A percentile compares a stretch with the other conserved stretches of the same genome.
These are phyloP conservation scores for Hypoxylon sp. DNA, from an alignment of 2,329 filamentous ascomycete species.

Conservation along the genomic window DNA sequence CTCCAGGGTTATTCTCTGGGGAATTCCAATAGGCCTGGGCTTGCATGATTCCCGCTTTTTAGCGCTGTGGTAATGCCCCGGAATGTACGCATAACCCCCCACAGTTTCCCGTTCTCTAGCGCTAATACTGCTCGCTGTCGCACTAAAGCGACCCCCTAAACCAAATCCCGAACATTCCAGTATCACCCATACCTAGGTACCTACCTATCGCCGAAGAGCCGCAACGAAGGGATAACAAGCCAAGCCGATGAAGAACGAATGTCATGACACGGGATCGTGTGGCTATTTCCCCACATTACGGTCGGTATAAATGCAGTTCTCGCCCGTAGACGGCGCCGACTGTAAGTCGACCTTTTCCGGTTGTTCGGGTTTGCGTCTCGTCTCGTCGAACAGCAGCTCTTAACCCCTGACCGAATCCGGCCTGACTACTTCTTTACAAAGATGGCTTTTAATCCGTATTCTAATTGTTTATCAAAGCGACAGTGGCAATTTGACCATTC, in stretches of 20 bases:
- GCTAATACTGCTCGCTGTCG: slow-evolving; percentile 5
- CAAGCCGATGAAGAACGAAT: slow-evolving; percentile 10
- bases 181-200: not conserved
- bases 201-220: slow-evolving; percentile 24
- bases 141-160: slow-evolving; percentile 1
- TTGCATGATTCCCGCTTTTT: slow-evolving; percentile 12
- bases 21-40: slow-evolving; percentile 3
- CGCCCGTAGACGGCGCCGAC: slow-evolving; percentile 5
- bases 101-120: slow-evolving; percentile 28
- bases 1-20: slow-evolving; percentile 1
- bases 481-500: not conserved
- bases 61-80: slow-evolving; percentile 21
- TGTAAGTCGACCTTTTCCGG: slow-evolving; percentile 1
- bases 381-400: not conserved
- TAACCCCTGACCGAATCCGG: not conserved
- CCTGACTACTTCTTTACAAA: slow-evolving; percentile 17
- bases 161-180: slow-evolving; percentile 3
- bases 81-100: slow-evolving; percentile 11
- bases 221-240: slow-evolving; percentile 16
- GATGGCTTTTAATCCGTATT: not conserved
- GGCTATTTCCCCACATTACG: slow-evolving; percentile 7
- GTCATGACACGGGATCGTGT: slow-evolving; percentile 7
- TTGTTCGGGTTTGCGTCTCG: slow-evolving; percentile 9
- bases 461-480: rapidly evolving
- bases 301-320: slow-evolving; percentile 15